A percentile compares a stretch with the other conserved stretches of the same genome.
Conservation (phyloP, 2,329 filamentous ascomycete species). For the Exophiala xenobiotica region DNA sequence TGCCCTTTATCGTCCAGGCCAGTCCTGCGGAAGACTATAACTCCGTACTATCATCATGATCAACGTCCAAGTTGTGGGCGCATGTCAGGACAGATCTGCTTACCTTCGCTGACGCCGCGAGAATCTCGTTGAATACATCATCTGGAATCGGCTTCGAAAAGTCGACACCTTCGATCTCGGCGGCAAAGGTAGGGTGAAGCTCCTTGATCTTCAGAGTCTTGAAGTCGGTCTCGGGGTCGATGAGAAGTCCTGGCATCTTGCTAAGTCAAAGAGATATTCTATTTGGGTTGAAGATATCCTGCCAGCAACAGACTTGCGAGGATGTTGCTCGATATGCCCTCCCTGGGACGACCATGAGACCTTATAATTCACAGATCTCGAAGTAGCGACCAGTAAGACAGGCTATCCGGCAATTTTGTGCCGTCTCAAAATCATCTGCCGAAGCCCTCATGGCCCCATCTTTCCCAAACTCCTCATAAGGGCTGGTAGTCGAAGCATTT, state of each 20-base stretch:
- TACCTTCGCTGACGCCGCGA: slow-evolving; percentile 38
- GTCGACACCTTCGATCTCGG: slow-evolving; percentile 40
- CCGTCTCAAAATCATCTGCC: neutral
- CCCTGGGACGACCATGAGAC: no score
- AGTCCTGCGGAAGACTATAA: slow-evolving; percentile 25
- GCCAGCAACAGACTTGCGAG: no score
- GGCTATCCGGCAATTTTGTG: neutral
- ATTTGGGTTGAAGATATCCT: neutral
- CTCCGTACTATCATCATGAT: slow-evolving; percentile 17
- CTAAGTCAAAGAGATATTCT: neutral
- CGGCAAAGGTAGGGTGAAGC: slow-evolving; percentile 40
- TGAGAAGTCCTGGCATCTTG: slow-evolving; percentile 3
- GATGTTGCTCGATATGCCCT: no score
- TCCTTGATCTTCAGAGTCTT: slow-evolving; percentile 34
- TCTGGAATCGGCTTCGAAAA: slow-evolving; percentile 36
- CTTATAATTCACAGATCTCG: no score
- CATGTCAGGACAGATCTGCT: no score
- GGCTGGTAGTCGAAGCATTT: neutral
- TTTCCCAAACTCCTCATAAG: neutral
- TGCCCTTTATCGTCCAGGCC: slow-evolving; percentile 21
- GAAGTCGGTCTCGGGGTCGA: slow-evolving; percentile 21
- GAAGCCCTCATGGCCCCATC: neutral
- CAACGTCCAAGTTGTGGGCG: no score
- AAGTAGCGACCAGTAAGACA: no score
- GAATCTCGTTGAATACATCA: slow-evolving; percentile 38